phyloP scores from a whole-genome alignment of 306 rosid species.

The Begonia fuchsioides region DNA sequence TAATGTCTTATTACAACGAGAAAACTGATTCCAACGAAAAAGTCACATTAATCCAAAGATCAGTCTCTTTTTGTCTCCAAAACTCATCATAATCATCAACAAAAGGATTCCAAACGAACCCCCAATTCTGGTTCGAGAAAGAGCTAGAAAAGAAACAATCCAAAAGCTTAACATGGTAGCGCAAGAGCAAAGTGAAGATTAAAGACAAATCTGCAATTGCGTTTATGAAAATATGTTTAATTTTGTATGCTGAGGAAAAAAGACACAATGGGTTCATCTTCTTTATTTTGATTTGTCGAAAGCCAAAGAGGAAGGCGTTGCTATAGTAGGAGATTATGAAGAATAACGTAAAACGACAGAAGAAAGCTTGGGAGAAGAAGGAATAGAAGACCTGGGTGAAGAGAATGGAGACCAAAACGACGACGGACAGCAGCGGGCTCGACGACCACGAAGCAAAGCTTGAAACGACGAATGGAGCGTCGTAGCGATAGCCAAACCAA shows the following conservation, averaged over 20 bases:
- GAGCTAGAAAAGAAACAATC: too few relatives aligned
- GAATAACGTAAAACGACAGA: neutral
- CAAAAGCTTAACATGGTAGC: too few relatives aligned
- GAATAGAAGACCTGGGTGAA: conserved; percentile 1
- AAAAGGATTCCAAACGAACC: too few relatives aligned
- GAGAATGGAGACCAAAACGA: conserved; percentile 11
- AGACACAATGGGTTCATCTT: neutral
- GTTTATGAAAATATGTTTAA: too few relatives aligned
- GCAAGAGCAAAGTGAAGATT: too few relatives aligned
- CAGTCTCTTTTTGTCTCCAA: too few relatives aligned
- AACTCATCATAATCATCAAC: too few relatives aligned
- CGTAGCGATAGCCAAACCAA: conserved; percentile 6
- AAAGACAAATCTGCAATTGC: too few relatives aligned
- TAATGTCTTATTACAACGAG: too few relatives aligned
- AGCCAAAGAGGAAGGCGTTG: neutral
- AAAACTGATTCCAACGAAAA: too few relatives aligned
- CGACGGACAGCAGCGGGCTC: conserved; percentile 13
- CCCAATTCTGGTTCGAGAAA: too few relatives aligned
- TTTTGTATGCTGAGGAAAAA: neutral
- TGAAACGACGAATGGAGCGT: conserved; percentile 16
- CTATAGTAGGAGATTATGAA: neutral
- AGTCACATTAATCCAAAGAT: too few relatives aligned
- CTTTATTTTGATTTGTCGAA: neutral
- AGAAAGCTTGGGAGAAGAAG: neutral
- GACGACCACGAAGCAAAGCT: conserved; percentile 10